Evolutionary conservation across 2,329 filamentous ascomycete genomes (phyloP), one percentile per base, ranked within the genome.

Genomic region (Nemania serpens): DNA sequence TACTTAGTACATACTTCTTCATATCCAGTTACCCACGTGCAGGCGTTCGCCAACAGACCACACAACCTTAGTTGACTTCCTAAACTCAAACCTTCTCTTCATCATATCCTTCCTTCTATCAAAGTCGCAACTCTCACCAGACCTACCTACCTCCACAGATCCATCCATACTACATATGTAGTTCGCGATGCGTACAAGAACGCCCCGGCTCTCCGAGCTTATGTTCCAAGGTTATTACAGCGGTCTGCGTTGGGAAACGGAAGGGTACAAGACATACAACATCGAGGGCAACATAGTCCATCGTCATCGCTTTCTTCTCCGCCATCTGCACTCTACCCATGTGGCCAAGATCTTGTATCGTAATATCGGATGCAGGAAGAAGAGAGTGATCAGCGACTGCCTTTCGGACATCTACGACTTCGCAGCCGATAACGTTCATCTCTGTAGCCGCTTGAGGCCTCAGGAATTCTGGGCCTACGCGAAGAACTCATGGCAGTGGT

Each of bases 401-500:
- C 49, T 66, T 1, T 17, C 60, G 4, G 34, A 65, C n/a, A 12
- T 67, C 3, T 68, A 64, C 34, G 6, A 66, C 1, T 48, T 56
- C n/a, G 67, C 64, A 2, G 29, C 55, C 1, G 45, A 63, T 1
- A 57, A 66, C 7, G 34, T 66, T 1, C 41, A 52, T 1, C 33
- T 56, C 2, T 69, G 67, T 43, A 1, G 1, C 1, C 6, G 18
- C 1, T n/a, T 64, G 10, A 55, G 63, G 12, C 67, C 66, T 0
- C 4, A 48, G 1, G 58, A 64, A 1, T 69, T 68, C 39, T 68
- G 64, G 29, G 59, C 54, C 0, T 2, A 2, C 2, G 61, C 46
- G 0, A 69, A 67, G 18, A 50, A 67, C 1, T 64, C 59, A 0
- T 63, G 50, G 15, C 29, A 25, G 0, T 68, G 63, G 66, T 67